Evolutionary conservation across 2,329 filamentous ascomycete species (phyloP), one percentile per base, ranked within the genome.

Genomic region (Paradendryphiella salina): DNA sequence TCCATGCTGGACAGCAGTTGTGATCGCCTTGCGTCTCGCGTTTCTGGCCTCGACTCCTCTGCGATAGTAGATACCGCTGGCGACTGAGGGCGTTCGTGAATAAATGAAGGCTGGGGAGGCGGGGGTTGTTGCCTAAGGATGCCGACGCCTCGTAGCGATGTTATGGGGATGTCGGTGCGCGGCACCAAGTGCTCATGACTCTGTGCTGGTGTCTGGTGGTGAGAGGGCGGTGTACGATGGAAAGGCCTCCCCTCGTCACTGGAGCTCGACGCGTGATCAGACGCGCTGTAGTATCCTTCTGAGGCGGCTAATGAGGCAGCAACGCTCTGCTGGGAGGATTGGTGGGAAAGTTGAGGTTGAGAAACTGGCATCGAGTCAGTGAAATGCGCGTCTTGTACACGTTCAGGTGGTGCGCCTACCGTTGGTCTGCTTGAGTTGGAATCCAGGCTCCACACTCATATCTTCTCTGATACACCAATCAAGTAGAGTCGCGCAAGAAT

Each of bases 221-320:
- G 66, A 7, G 71, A 72, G 23, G 71, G 70, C 32, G 71, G 71
- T 17, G 70, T 74, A 39, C 61, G 62, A 56, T 68, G 71, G 42
- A 57, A 51, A 45, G 55, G 61, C 52, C 56, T 65, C 39, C 60
- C 65, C 23, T 66, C 68, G 64, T 72, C 67, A 59, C 64, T 67
- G 46, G 65, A 67, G 60, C 65, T 73, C 41, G 75, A 75, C 18
- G 63, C 52, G 43, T 67, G 61, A 45, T 73, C 73, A 34, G 75
- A 76, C 47, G 78, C 65, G 51, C 76, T 79, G 67, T 77, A 79
- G 71, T 78, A 80, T 64, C 79, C 77, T 63, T 80, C 76, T 17
- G 75, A 77, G 21, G 77, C 77, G 31, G 77, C 72, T 55, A 80
- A 73, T 15, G 75, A 78, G 18, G 76, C 78, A 33, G 76, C 73